These are phyloP conservation scores for Sporothrix brasiliensis DNA, from an alignment of 2,329 filamentous ascomycete species.

Conservation along the genomic window DNA sequence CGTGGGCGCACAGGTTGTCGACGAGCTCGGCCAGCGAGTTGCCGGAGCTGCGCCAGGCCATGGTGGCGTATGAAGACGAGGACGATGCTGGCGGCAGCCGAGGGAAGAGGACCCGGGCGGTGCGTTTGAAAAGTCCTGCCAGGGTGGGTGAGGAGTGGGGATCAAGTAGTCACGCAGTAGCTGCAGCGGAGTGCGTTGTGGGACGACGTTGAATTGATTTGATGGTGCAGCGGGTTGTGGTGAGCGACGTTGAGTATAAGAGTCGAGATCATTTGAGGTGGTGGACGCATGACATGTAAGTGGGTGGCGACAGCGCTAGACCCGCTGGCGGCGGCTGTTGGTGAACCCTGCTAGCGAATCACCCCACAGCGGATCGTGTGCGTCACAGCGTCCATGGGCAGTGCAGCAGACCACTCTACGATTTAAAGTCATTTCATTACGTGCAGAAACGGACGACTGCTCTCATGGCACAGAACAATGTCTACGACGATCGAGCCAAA, in stretches of 20 bases:
- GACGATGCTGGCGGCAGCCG: background rate
- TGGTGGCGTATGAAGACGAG: slow-evolving; percentile 46
- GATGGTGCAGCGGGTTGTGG: background rate
- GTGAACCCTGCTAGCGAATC: background rate
- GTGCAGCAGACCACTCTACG: too few relatives aligned
- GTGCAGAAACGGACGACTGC: too few relatives aligned
- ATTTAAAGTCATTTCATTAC: too few relatives aligned
- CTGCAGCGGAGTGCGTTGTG: background rate
- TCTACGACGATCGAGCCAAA: background rate
- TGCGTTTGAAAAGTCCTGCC: background rate
- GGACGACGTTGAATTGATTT: background rate
- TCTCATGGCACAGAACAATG: too few relatives aligned
- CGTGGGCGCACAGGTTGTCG: slow-evolving; percentile 71
- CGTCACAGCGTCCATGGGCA: background rate
- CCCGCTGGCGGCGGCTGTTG: background rate
- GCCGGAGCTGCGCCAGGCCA: slow-evolving; percentile 91
- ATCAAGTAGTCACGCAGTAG: too few relatives aligned
- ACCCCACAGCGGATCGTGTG: slow-evolving; percentile 19
- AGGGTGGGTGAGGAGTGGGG: background rate
- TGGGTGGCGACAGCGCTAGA: slow-evolving; percentile 7
- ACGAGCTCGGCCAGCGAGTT: slow-evolving; percentile 73
- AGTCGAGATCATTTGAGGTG: background rate
- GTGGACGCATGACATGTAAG: slow-evolving; percentile 4
- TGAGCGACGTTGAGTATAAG: background rate
- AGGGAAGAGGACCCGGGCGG: background rate